Percentiles rank a stretch among this genome's conserved stretches.
Evolutionary conservation across 1,284 basidiomycete genomes (phyloP).

Genomic region (Papiliotrema flavescens): DNA sequence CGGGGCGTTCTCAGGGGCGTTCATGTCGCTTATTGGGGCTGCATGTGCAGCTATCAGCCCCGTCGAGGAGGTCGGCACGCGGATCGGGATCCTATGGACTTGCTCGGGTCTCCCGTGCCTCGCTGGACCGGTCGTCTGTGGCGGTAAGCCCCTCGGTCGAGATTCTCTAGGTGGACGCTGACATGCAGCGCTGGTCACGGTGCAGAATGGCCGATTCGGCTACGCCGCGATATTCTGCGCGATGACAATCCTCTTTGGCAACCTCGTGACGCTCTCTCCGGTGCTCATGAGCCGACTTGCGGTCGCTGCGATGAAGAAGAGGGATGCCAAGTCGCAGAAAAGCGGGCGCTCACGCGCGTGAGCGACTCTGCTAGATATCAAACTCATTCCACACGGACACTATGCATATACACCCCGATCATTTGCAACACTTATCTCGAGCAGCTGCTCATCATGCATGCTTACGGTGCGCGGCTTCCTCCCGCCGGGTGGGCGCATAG

Average conservation of each 20-base stretch:
- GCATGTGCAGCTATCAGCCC: constrained; percentile 38
- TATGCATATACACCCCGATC: no score
- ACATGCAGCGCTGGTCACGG: constrained; percentile 22
- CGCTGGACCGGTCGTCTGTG: constrained; percentile 39
- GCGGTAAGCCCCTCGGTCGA: constrained; percentile 20
- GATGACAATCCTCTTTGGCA: background rate
- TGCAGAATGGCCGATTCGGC: constrained; percentile 21
- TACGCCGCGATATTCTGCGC: constrained; percentile 36
- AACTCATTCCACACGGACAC: no score
- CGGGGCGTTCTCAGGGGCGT: constrained; percentile 36
- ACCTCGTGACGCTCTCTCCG: background rate
- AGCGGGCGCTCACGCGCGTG: no score
- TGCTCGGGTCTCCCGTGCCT: constrained; percentile 29
- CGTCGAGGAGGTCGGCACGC: constrained; percentile 40
- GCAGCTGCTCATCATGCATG: no score
- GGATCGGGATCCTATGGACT: constrained; percentile 43
- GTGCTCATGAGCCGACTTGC: background rate
- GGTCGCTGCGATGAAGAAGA: background rate
- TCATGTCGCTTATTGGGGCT: constrained; percentile 40
- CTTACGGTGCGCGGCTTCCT: no score
- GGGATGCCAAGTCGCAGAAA: background rate
- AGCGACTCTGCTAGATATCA: no score
- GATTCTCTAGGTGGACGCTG: background rate
- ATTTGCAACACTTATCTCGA: no score
- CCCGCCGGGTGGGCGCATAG: no score